Conservation (phyloP, 495 filamentous ascomycete species). For the Podospora comata region DNA sequence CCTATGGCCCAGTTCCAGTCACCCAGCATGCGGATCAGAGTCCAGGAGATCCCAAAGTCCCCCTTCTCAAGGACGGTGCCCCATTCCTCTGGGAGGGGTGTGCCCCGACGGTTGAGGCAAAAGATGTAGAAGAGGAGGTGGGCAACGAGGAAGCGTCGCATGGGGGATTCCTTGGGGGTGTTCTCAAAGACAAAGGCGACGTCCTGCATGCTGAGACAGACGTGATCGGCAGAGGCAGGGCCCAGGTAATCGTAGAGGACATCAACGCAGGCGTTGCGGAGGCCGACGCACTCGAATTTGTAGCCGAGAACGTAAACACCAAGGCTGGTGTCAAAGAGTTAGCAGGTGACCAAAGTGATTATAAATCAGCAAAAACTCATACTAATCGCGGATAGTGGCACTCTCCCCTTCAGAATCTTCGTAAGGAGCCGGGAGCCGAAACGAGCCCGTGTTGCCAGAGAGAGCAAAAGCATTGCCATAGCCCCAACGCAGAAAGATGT, state of each 20-base stretch:
- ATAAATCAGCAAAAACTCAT: constrained; percentile 11
- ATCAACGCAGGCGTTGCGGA: constrained; percentile 25
- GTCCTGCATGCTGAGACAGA: constrained; percentile 21
- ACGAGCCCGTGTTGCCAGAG: constrained; percentile 16
- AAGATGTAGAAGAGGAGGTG: constrained; percentile 29
- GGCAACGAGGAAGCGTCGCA: constrained; percentile 27
- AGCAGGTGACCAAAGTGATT: neutral
- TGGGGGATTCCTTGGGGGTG: constrained; percentile 20
- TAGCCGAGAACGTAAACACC: constrained; percentile 30
- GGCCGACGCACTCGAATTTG: constrained; percentile 18
- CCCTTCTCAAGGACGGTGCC: constrained; percentile 8
- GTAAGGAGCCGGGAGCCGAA: constrained; percentile 13
- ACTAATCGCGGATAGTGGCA: constrained; percentile 29
- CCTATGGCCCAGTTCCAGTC: constrained; percentile 34
- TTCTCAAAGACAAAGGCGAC: constrained; percentile 27
- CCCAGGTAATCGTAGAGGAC: constrained; percentile 23
- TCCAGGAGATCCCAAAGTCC: constrained; percentile 13
- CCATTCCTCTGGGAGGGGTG: constrained; percentile 23
- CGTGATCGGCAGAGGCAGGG: constrained; percentile 11
- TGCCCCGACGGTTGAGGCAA: constrained; percentile 12
- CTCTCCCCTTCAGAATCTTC: constrained; percentile 4
- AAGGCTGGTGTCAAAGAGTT: constrained; percentile 18
- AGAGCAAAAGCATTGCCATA: constrained; percentile 12
- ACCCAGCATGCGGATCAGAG: constrained; percentile 27
- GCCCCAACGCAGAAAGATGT: constrained; percentile 2